phyloP scores from a whole-genome alignment of 192 early-diverging fungal species.

The Geranomyces variabilis region DNA sequence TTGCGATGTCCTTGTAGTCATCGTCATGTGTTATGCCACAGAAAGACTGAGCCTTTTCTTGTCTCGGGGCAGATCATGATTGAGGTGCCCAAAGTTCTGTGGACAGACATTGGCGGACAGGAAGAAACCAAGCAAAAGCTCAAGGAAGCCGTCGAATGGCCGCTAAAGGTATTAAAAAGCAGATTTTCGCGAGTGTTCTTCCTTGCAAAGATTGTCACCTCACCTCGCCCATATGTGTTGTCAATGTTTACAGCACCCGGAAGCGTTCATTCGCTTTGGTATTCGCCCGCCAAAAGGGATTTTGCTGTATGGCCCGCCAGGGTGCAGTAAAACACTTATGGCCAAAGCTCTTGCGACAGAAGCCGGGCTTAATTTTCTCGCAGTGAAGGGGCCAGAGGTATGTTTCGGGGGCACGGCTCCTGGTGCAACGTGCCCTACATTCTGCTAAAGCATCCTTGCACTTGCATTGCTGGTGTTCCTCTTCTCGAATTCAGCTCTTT shows the following conservation, averaged over 20 bases:
- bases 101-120: conserved; percentile 96
- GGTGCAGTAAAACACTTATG: conserved; percentile 97
- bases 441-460: too few species aligned
- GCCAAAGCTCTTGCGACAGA: conserved; percentile 98
- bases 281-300: conserved; percentile 97
- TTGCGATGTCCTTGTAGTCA: too few species aligned
- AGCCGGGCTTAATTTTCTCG: conserved; percentile 94
- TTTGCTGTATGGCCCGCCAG: conserved; percentile 96
- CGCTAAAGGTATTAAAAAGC: conserved; percentile 74
- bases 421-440: too few species aligned
- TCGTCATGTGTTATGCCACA: too few species aligned
- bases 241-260: conserved; percentile 82
- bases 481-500: conserved; percentile 66
- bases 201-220: too few species aligned
- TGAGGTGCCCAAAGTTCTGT: conserved; percentile 90
- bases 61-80: conserved; percentile 65
- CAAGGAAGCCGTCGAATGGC: conserved; percentile 98
- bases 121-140: conserved; percentile 86
- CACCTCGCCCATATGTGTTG: too few species aligned
- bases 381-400: conserved; percentile 97
- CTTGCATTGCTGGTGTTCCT: too few species aligned
- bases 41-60: too few species aligned
- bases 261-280: conserved; percentile 83
- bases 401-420: too few species aligned
- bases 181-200: conserved; percentile 5